Base-by-base conservation (phyloP, 1,284 basidiomycete genomes). In the Austroboletus rostrupii region DNA sequence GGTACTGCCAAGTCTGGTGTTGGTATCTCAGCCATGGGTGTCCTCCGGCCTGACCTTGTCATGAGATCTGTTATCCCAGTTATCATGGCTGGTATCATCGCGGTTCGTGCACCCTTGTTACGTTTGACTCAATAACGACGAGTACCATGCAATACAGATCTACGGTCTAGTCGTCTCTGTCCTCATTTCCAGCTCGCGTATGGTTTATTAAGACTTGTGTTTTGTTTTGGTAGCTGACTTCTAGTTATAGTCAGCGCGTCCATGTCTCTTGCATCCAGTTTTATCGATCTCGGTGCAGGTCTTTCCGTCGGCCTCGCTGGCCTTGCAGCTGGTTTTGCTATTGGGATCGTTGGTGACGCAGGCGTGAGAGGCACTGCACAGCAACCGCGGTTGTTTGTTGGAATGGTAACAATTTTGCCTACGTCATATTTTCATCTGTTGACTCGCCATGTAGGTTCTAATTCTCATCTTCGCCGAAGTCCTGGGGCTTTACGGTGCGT, bases 51-150 rank as follows among this genome's bases (percentile, higher is more conserved):
- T 51, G 92, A 95, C 77, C 78, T 92, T 61, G 92, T 94, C 86
- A 93, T 94, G 89, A 90, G 81, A 81, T 96, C 89, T 80, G 87
- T 93, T 55, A 87, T 98, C 57, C 96, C 96, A 48, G 95, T 98
- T 70, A 89, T 99, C 72, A 98, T 99, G 95, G 93, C 95, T 78
- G 95, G 95, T 93, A 98, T 99, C 76, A 95, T 97, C 72, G 93
- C 89, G 68, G 91, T 94, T 59, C 2, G 64, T 62, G 2, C 9
- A 5, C 16, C 16, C 10, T 23, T 37, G 29, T 28, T 31, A 14
- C 14, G 14, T 16, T 6, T 40, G 2, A 14, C 5, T 14, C 5
- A 13, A 32, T 13, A 5, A 17, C 12, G 11, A 35, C 14, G 23
- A 13, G 35, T 51, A n/a, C 46, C 33, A 16, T 8, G 14, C n/a